Evolutionary conservation across 176 grass and related monocot genomes (phyloP).

Genomic region (Juncus effusus): DNA sequence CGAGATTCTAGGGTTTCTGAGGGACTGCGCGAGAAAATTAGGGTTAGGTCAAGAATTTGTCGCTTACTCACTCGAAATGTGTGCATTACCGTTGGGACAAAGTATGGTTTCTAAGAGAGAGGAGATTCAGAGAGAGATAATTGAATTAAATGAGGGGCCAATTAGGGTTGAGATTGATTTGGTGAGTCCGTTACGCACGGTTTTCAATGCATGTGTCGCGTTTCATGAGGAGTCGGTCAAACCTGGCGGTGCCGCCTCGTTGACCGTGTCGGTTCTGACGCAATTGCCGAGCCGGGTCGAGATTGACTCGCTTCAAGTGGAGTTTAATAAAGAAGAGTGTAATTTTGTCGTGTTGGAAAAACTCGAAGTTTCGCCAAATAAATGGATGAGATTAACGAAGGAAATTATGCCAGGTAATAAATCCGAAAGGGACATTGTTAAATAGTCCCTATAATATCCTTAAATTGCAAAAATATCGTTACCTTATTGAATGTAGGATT

Average conservation of each 20-base stretch:
- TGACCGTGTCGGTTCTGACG: conserved; percentile 82
- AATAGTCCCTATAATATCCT: too few species aligned
- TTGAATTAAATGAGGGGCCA: conserved; percentile 31
- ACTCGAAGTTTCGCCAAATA: conserved; percentile 59
- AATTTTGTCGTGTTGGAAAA: conserved; percentile 64
- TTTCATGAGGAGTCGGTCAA: conserved; percentile 93
- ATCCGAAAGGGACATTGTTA: too few species aligned
- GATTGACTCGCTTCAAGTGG: conserved; percentile 79
- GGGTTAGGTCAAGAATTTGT: conserved; percentile 68
- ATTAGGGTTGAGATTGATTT: conserved; percentile 72
- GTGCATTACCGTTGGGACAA: conserved; percentile 70
- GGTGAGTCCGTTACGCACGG: conserved; percentile 69
- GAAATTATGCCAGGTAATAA: conserved; percentile 82
- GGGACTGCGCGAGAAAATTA: conserved; percentile 74
- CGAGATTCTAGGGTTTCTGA: conserved; percentile 88
- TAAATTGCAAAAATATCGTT: too few species aligned
- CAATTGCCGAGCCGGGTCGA: conserved; percentile 64
- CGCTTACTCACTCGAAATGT: conserved; percentile 93
- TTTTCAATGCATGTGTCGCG: conserved; percentile 64
- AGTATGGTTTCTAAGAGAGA: conserved; percentile 73
- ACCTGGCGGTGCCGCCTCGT: conserved; percentile 52
- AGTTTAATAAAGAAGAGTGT: conserved; percentile 81
- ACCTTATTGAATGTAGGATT: too few species aligned
- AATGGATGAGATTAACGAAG: conserved; percentile 72
- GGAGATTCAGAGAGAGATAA: conserved; percentile 55